These are phyloP conservation scores for Ceratobasidium sp. DNA, from an alignment of 1,284 basidiomycete genomes.

Conservation along the genomic window DNA sequence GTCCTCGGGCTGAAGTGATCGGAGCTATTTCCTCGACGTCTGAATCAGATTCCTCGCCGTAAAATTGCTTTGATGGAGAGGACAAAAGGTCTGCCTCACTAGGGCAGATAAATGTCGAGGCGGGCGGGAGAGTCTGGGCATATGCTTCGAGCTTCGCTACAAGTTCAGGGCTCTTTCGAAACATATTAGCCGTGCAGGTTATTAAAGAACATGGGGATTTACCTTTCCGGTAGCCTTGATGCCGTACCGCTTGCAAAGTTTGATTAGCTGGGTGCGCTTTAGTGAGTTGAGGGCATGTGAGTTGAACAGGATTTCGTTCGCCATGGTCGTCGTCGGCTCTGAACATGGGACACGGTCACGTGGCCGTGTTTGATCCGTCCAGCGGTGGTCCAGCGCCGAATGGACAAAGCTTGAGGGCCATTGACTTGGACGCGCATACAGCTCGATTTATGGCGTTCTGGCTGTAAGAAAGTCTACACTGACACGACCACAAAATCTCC, in stretches of 20 bases:
- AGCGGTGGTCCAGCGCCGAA: no score
- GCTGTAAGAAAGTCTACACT: no score
- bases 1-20: slow-evolving; percentile 3
- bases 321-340: slow-evolving; percentile 53
- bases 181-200: neutral
- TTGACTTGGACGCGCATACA: neutral
- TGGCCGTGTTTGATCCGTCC: slow-evolving; percentile 7
- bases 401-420: neutral
- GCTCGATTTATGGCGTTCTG: neutral
- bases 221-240: slow-evolving; percentile 77
- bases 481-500: no score
- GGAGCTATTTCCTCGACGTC: slow-evolving; percentile 50
- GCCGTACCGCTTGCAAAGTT: slow-evolving; percentile 82
- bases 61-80: slow-evolving; percentile 19
- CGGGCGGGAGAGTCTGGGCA: slow-evolving; percentile 70
- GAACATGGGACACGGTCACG: slow-evolving; percentile 61
- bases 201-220: neutral
- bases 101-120: slow-evolving; percentile 52
- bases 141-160: slow-evolving; percentile 75
- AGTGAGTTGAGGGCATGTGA: slow-evolving; percentile 82
- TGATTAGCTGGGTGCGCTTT: slow-evolving; percentile 83
- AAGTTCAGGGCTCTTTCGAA: slow-evolving; percentile 72
- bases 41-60: slow-evolving; percentile 17
- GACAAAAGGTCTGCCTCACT: slow-evolving; percentile 29
- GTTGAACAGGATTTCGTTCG: slow-evolving; percentile 82